phyloP scores from a whole-genome alignment of 148 eudicot genomes.

The Pharnaceum exiguum region DNA sequence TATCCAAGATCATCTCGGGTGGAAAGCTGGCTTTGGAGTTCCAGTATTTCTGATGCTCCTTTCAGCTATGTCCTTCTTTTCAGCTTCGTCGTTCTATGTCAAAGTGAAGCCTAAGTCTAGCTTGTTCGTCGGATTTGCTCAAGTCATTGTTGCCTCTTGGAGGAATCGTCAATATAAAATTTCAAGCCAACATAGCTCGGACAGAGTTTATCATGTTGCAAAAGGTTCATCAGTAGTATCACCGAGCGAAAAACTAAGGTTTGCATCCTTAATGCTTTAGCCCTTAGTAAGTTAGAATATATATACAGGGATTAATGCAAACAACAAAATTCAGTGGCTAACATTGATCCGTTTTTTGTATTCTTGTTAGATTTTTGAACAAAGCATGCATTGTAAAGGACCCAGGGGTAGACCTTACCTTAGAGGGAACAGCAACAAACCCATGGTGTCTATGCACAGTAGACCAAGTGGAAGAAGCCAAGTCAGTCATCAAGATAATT shows the following conservation, averaged over 20 bases:
- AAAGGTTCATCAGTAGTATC: slow-evolving; percentile 17
- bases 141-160: slow-evolving; percentile 29
- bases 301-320: too few species aligned
- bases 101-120: slow-evolving; percentile 24
- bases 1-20: slow-evolving; percentile 44
- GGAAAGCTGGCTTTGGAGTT: slow-evolving; percentile 38
- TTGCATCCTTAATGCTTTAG: too few species aligned
- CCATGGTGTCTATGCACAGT: slow-evolving; percentile 27
- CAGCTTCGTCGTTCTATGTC: slow-evolving; percentile 33
- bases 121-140: slow-evolving; percentile 26
- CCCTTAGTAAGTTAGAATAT: too few species aligned
- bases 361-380: slow-evolving; percentile 21
- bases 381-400: slow-evolving; percentile 31
- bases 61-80: slow-evolving; percentile 23
- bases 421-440: slow-evolving; percentile 6
- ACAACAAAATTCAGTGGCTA: too few species aligned
- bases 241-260: slow-evolving; percentile 39
- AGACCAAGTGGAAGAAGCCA: slow-evolving; percentile 32
- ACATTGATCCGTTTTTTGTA: not conserved
- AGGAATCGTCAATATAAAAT: slow-evolving; percentile 19
- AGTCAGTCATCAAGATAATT: slow-evolving; percentile 20
- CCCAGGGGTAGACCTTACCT: slow-evolving; percentile 5
- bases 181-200: not conserved
- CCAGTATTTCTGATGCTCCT: slow-evolving; percentile 31
- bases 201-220: slow-evolving; percentile 17